Evolutionary conservation across 1,284 basidiomycete species (phyloP), one percentile per base, ranked within the genome.

Genomic region (Rugiboletus extremiorientalis): DNA sequence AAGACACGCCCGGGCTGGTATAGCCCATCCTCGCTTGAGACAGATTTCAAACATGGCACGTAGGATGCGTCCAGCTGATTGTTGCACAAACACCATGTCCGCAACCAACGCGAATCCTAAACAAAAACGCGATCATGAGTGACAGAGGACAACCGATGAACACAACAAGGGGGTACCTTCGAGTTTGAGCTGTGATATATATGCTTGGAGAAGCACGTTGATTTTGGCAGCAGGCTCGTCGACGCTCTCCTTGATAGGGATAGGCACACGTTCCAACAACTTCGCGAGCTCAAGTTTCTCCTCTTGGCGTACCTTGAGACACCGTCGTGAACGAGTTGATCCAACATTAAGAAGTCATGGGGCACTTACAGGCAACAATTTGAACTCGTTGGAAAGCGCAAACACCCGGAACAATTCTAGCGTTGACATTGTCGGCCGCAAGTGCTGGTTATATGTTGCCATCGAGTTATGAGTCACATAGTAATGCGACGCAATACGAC

Each of bases 11-110:
- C 94, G 90, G 2, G 95, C 94, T 0, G 96, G 92, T 9, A 92
- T 81, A 1, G 97, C 95, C 94, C 96, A 99, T n/a, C 96, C 96
- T 56, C 96, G 88, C 77, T 97, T 98, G 60, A 98, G 78, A 72
- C 96, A 99, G 54, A 99, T 99, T 76, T 99, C 96, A 65, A 97
- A 99, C 72, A 99, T 92, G 18, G 97, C 96, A 22, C 96, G 92
- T 40, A 99, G 78, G 67, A 99, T 98, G 79, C 92, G 89, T 45
- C 93, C 93, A 5, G 93, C 93, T 4, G 92, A 95, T 69, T 96
- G 93, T 64, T 93, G 91, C 7, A 96, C 87, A 68, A 94, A 98
- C 8, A 98, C 96, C 97, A 99, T 99, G 73, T 99, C 96, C 3
- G 96, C 94, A 20, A 98, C 92, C 22, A 99, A 86, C 10, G 96